Evolutionary conservation across 2,329 filamentous ascomycete genomes (phyloP), one percentile per base, ranked within the genome.

Genomic region (Emmonsiellopsis sp.): DNA sequence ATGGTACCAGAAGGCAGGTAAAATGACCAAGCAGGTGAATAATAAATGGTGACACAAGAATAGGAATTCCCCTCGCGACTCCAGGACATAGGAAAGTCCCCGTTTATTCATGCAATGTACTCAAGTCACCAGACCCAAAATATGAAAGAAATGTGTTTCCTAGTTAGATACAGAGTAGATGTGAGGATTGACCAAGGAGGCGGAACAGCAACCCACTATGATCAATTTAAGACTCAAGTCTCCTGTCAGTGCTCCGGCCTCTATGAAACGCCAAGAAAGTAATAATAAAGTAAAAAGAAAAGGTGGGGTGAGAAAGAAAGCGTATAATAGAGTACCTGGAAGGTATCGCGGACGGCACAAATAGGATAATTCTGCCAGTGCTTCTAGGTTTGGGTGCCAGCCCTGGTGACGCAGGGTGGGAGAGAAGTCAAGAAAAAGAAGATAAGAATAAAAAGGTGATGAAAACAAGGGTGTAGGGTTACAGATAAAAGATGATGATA

Each of bases 261-360:
- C 53, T 55, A 57, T 53, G 56, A 54, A 59, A 58, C 58, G 53
- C 58, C 52, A 44, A 52, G n/a, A 43, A 42, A 37, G 35, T 10
- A 38, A 26, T 26, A 26, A 26, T 1, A 26, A 26, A 4, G 5
- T 26, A 26, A 26, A 26, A 26, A 26, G 20, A 26, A 26, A 5
- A 5, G 5, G 20, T n/a, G 20, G 20, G 20, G 5, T 26, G 20
- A 20, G 37, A 50, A 20, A 46, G 20, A 30, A 42, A 35, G 43
- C 38, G 54, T 54, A 31, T 43, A 52, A 54, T 46, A 52, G 35
- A 32, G 34, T n/a, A 20, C 38, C 32, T 54, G 38, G 30, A 41
- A 57, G 51, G 55, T 10, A 45, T 44, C 44, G 53, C 30, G 38
- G 53, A 26, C 20, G 20, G 20, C 20, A 26, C 5, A 3, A 26